phyloP scores from a whole-genome alignment of 2,329 filamentous ascomycete genomes.

The Aspergillus sp. region DNA sequence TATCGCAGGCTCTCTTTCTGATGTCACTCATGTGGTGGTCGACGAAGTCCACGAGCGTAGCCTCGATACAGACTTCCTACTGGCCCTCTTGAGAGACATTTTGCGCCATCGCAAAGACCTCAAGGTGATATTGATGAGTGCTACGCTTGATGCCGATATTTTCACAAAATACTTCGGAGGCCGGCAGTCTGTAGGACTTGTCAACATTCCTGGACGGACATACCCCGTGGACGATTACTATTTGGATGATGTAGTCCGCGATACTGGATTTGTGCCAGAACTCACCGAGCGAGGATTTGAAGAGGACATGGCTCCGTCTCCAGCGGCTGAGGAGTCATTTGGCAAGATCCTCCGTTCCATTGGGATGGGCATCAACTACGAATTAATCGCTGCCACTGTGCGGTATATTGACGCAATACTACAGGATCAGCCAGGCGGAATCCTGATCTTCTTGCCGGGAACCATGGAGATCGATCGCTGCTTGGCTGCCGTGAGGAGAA shows the following conservation, averaged over 20 bases:
- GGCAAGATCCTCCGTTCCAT: conserved; percentile 73
- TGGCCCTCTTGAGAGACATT: conserved; percentile 85
- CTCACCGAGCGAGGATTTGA: conserved; percentile 36
- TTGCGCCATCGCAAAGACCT: conserved; percentile 74
- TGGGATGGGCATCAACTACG: conserved; percentile 88
- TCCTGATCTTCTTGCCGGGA: conserved; percentile 94
- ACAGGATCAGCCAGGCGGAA: conserved; percentile 74
- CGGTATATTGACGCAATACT: conserved; percentile 80
- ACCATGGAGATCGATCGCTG: conserved; percentile 88
- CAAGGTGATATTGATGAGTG: conserved; percentile 94
- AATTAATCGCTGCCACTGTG: conserved; percentile 79
- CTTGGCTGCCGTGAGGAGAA: conserved; percentile 67
- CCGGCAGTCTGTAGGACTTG: conserved; percentile 71
- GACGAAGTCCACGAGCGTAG: conserved; percentile 97
- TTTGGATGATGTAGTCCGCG: conserved; percentile 80
- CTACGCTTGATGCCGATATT: conserved; percentile 84
- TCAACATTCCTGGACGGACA: conserved; percentile 87
- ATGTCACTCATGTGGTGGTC: conserved; percentile 92
- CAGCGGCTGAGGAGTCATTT: conserved; percentile 54
- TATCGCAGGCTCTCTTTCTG: conserved; percentile 77
- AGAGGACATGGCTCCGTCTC: conserved; percentile 46
- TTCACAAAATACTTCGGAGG: conserved; percentile 84
- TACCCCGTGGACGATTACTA: conserved; percentile 90
- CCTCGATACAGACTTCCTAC: conserved; percentile 90
- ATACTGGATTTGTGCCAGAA: conserved; percentile 70